Evolutionary conservation across 2,329 filamentous ascomycete species (phyloP).

Genomic region (Neonectria hederae): DNA sequence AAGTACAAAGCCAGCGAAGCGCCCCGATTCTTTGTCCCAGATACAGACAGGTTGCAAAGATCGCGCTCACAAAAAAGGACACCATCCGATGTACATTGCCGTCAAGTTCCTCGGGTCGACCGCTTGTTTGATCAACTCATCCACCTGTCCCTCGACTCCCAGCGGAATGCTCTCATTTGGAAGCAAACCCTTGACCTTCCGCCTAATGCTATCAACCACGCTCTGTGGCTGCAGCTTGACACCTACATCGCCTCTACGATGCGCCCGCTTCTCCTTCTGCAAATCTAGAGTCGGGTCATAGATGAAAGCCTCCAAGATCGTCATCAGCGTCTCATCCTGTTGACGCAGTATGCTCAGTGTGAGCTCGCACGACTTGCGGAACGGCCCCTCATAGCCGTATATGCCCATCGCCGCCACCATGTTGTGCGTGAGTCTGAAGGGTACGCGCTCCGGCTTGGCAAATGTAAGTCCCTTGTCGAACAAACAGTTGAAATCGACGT

Average conservation of each 20-base stretch:
- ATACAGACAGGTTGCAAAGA: neutral
- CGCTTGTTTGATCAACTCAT: slow-evolving; percentile 90
- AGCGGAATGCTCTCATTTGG: slow-evolving; percentile 90
- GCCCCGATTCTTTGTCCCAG: neutral
- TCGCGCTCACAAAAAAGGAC: slow-evolving; percentile 62
- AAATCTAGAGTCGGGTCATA: slow-evolving; percentile 97
- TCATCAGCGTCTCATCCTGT: slow-evolving; percentile 96
- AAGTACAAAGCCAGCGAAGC: neutral
- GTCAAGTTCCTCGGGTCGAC: slow-evolving; percentile 81
- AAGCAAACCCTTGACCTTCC: slow-evolving; percentile 86
- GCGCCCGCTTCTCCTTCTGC: slow-evolving; percentile 69
- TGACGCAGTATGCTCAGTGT: slow-evolving; percentile 85
- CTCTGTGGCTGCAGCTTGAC: slow-evolving; percentile 69
- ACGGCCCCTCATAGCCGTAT: slow-evolving; percentile 92
- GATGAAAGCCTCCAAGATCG: slow-evolving; percentile 94
- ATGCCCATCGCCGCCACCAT: slow-evolving; percentile 98
- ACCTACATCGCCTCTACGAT: slow-evolving; percentile 50
- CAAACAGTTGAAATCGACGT: slow-evolving; percentile 99
- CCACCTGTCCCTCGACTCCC: slow-evolving; percentile 96
- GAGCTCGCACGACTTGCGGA: slow-evolving; percentile 88
- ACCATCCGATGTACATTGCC: slow-evolving; percentile 98
- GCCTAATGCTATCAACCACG: slow-evolving; percentile 87
- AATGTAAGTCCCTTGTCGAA: slow-evolving; percentile 99
- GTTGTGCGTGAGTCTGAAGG: slow-evolving; percentile 97
- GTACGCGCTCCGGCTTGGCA: slow-evolving; percentile 91